Base-by-base conservation (phyloP, 2,329 filamentous ascomycete genomes). In the Epichloe amarillans region DNA sequence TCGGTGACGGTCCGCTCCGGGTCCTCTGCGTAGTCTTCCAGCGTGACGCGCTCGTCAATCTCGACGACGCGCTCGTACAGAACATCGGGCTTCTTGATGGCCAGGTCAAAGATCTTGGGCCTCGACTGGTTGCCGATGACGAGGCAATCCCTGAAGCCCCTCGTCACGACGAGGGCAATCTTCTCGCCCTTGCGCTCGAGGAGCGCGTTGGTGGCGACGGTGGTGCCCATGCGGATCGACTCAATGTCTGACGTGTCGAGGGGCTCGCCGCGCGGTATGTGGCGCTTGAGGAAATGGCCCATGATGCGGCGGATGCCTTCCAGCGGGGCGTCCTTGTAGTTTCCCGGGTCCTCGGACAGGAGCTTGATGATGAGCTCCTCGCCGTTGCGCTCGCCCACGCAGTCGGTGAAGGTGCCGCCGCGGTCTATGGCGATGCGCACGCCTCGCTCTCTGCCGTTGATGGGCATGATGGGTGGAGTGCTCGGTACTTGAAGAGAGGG, bases 161-260 rank as follows among this genome's bases (percentile, higher is more conserved):
- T 82, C 2, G 83, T 87, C 0, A 84, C 81, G 2, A 88, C 72
- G 58, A 88, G 73, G 0, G 83, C 84, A 55, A 84, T 82, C 39
- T 75, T 75, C 57, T 86, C 83, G 23, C 85, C 85, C 62, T 88
- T 88, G 40, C 84, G 69, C 61, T 88, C 84, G 1, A 88, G 68
- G n/a, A 88, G 66, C 1, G 84, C 84, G 63, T 88, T 88, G 0
- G 84, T 88, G 1, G 84, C 84, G 2, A 88, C 84, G 0, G 84
- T 88, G 0, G 85, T 88, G n/a, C 85, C 84, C 83, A 88, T 88
- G 21, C 84, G 79, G 59, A 88, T 87, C 51, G 79, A 84, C 61
- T 85, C 81, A 38, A 71, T 63, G 11, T 63, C 58, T 0, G 61
- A 62, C 1, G 68, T 61, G 11, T 69, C 64, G 11, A 71, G 48